Conservation (phyloP, 2,329 filamentous ascomycete genomes). For the Didymella lethalis region DNA sequence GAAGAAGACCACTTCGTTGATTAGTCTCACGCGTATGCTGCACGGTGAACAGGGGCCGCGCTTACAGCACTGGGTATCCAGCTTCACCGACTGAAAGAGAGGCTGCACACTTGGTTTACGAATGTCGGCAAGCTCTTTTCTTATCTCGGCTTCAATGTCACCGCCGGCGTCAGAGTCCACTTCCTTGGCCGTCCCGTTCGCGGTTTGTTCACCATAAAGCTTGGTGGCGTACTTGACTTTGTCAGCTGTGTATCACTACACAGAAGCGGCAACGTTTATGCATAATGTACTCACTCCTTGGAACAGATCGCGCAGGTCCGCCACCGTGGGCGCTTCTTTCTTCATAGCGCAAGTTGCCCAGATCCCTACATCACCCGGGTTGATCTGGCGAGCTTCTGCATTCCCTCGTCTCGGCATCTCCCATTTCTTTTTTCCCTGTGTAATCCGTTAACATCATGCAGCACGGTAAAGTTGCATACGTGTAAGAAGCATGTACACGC, state of each 20-base stretch:
- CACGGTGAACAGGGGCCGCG: constrained; percentile 1
- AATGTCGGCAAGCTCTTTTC: constrained; percentile 73
- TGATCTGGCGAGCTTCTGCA: constrained; percentile 55
- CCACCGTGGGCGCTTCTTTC: constrained; percentile 73
- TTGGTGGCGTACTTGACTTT: constrained; percentile 72
- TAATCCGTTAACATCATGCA: constrained; percentile 26
- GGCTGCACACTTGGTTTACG: constrained; percentile 59
- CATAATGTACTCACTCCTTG: constrained; percentile 62
- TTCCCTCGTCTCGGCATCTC: constrained; percentile 49
- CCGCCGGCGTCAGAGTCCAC: constrained; percentile 43
- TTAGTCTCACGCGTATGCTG: constrained; percentile 23
- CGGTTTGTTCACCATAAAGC: constrained; percentile 53
- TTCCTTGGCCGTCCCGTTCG: constrained; percentile 53
- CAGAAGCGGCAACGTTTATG: background rate
- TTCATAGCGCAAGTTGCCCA: constrained; percentile 80
- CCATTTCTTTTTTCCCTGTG: constrained; percentile 56
- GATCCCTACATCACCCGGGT: constrained; percentile 75
- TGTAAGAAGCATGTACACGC: constrained; percentile 23
- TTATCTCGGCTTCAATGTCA: constrained; percentile 77
- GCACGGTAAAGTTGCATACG: constrained; percentile 27
- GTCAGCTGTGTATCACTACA: constrained; percentile 21
- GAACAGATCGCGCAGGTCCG: constrained; percentile 72
- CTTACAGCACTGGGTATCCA: constrained; percentile 65
- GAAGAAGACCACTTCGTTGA: constrained; percentile 63
- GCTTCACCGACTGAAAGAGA: constrained; percentile 61